Conservation (phyloP, 1,284 basidiomycete species). For the Phlebopus sp. region DNA sequence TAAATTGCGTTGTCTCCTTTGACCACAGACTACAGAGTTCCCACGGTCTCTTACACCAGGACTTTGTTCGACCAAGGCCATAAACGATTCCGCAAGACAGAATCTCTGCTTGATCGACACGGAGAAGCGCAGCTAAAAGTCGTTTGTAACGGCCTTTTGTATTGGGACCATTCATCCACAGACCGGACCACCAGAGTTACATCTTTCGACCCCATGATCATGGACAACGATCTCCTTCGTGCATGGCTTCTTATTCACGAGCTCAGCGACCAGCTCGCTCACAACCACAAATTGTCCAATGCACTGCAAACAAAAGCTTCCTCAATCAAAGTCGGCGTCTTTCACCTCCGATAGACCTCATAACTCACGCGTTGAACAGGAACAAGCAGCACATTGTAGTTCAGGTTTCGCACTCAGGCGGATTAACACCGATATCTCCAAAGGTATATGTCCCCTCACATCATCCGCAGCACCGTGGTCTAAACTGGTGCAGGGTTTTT, state of each 20-base stretch:
- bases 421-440: slow-evolving; percentile 91
- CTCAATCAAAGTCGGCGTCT: slow-evolving; percentile 70
- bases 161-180: slow-evolving; percentile 2
- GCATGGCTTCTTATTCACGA: slow-evolving; percentile 81
- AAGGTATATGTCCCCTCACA: slow-evolving; percentile 47
- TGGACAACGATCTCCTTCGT: slow-evolving; percentile 72
- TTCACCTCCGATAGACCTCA: slow-evolving; percentile 4
- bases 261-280: slow-evolving; percentile 81
- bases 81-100: too few relatives aligned
- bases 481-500: slow-evolving; percentile 68
- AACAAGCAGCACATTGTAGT: slow-evolving; percentile 74
- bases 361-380: slow-evolving; percentile 40
- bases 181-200: neutral
- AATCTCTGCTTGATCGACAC: neutral
- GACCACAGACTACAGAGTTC: slow-evolving; percentile 8
- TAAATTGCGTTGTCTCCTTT: neutral
- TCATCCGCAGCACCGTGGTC: slow-evolving; percentile 6
- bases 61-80: neutral
- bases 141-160: slow-evolving; percentile 4
- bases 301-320: slow-evolving; percentile 73
- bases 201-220: slow-evolving; percentile 29
- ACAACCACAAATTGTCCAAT: slow-evolving; percentile 78
- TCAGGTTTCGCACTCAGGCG: slow-evolving; percentile 83
- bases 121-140: neutral
- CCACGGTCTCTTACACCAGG: slow-evolving; percentile 17